Base-by-base conservation (phyloP, 2,329 filamentous ascomycete species). In the Laburnicola sp. region DNA sequence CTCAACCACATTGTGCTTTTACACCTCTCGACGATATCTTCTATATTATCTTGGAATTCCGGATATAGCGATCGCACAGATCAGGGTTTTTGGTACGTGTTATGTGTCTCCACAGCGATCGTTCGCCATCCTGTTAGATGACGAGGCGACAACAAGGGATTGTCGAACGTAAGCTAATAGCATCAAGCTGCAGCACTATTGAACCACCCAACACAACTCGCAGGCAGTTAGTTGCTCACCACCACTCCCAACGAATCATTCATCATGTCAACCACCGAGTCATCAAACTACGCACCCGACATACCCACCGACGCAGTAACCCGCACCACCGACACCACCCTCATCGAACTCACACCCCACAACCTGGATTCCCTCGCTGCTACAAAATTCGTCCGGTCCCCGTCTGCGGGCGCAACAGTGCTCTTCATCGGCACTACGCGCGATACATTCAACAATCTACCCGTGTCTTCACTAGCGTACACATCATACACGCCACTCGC, bases 401-500 rank as follows among this genome's bases (percentile, higher is more conserved):
- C 62, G 41, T 54, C 53, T 10, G 68, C 69, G 44, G 70, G 69
- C 43, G 69, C 69, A 54, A 68, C 57, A 32, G 58, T 63, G 39
- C 53, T 62, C 44, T 70, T 70, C 60, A 69, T 69, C 58, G 87
- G 88, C 47, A 91, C 87, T 1, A 95, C 90, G 2, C 80, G 90
- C 50, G 86, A 93, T 74, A 86, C 80, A 63, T 94, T 94, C 73
- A 79, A 76, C 46, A 79, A 81, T 50, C 86, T 87, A 54, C 78
- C 85, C n/a, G 88, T 95, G 52, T 84, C 84, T 30, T 83, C 88
- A 45, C 83, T 95, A 2, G 78, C 86, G 45, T 95, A 95, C 75
- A 84, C 84, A 16, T 83, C 89, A 6, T 95, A 95, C 73, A 76
- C 80, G 9, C 82, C 86, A 2, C 80, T 86, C 8, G 89, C 89